Evolutionary conservation across 768 basidiomycete species (phyloP), one percentile per base, ranked within the genome.

Genomic region (Pleurotus giganteus): DNA sequence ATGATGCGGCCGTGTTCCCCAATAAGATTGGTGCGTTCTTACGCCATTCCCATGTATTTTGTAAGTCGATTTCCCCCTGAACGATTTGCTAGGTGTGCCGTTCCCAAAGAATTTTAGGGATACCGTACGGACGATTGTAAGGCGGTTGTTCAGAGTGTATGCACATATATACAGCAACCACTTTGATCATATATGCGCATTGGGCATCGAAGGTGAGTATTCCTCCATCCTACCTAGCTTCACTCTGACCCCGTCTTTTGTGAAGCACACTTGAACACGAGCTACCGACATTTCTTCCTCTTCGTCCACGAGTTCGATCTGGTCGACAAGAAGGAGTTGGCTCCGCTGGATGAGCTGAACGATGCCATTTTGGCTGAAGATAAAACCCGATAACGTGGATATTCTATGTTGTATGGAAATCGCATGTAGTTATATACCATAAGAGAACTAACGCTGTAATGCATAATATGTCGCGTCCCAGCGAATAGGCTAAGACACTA

Each of bases 141-240:
- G 97, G 42, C 83, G 97, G 24, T 70, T 99, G 53, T 99, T 99
- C 80, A 83, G 97, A 15, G 91, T 99, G 37, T 99, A 99, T 68
- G 97, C 94, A 17, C 97, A 99, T 69, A 86, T 98, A 65, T 99
- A 99, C 76, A 96, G 94, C 77, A 96, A 94, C 61, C 97, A 99
- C 71, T 98, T 99, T 69, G 97, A 98, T 64, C 96, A 98, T 63
- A 92, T 98, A 56, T 98, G 96, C 69, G 97, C 97, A 12, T 74
- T 99, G 43, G 95, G 95, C 4, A 98, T 99, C 50, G 97, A 99
- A 82, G 96, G 96, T 96, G 57, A 36, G 75, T 65, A 29, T 47
- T 4, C 12, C 28, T 36, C 32, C 13, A 34, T 36, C 21, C n/a
- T 23, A 13, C 9, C 32, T 45, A 43, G 28, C 29, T 45, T 34